Conservation (phyloP, 1,139 yeast genomes). For the Saccharomyces hybrid region DNA sequence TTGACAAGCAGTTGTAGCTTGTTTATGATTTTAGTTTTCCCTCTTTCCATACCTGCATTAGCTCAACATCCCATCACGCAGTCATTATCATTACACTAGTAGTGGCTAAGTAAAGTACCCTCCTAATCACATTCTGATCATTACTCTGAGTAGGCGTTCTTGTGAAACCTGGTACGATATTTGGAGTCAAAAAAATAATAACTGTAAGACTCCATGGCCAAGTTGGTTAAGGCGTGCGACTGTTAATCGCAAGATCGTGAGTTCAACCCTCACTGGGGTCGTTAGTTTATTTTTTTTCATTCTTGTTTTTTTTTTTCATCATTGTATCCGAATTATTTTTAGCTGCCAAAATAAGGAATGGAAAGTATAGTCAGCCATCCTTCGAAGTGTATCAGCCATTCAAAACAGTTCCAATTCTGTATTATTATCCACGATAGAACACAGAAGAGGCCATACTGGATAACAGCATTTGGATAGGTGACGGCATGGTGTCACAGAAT, state of each 20-base stretch:
- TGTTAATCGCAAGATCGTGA: constrained; percentile 9
- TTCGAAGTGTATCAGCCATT: neutral
- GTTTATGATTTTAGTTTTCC: neutral
- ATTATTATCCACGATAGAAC: neutral
- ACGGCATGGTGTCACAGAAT: neutral
- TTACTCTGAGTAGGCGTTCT: neutral
- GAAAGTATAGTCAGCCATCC: neutral
- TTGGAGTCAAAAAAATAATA: neutral
- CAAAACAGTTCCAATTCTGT: no score
- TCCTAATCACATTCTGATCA: neutral
- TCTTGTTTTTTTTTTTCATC: neutral
- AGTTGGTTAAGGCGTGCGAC: constrained; percentile 10
- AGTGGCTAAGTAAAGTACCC: neutral
- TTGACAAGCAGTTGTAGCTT: neutral
- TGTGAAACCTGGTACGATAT: neutral
- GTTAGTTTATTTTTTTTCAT: neutral
- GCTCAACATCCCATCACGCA: neutral
- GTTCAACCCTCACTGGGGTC: constrained; percentile 9
- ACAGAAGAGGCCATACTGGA: neutral
- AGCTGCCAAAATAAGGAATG: neutral
- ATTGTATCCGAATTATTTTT: neutral
- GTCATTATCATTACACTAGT: neutral
- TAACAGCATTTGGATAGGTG: neutral
- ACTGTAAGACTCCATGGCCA: constrained; percentile 5
- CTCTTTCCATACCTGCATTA: neutral